Evolutionary conservation across 768 basidiomycete genomes (phyloP), one percentile per base, ranked within the genome.

Genomic region (Kwoniella heveanensis): DNA sequence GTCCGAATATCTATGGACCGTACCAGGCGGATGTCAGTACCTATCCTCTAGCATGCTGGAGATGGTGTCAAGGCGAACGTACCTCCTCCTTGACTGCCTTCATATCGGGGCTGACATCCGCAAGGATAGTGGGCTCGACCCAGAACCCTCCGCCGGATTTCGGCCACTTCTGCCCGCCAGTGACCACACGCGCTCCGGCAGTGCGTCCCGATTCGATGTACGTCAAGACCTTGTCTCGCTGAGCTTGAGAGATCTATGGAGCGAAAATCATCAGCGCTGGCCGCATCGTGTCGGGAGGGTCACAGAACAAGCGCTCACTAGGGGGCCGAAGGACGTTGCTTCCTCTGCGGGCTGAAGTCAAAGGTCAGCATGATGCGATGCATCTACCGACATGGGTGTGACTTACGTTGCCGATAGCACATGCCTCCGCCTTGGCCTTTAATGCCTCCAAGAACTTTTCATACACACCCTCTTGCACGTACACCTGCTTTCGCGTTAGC

Each of bases 51-150:
- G 88, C 69, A 90, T 83, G 17, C 13, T 32, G 32, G 32, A 32
- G 5, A 32, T 32, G 7, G 32, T 32, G 90, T 90, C 37, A 92
- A 90, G 74, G 92, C 87, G 46, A 94, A 15, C 54, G 15, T 17
- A 39, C 49, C 52, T 36, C 30, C 8, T 62, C 54, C 22, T 37
- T 17, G 21, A 88, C 87, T 61, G 91, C 90, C 79, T 85, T 86
- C 88, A 90, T 90, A 48, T 87, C 85, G 2, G 85, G 83, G 46
- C 79, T 84, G 17, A 83, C 83, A 70, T 89, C 83, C 13, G 87
- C 85, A 80, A 91, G 88, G 71, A 91, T 83, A 19, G 91, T 91
- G 30, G 95, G 91, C 75, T 92, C 88, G 48, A 95, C 86, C 78
- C 85, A 97, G 80, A 84, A 97, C 8, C 95, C 87, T 54, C 85